phyloP scores from a whole-genome alignment of 495 filamentous ascomycete species.

The Apodospora peruviana region DNA sequence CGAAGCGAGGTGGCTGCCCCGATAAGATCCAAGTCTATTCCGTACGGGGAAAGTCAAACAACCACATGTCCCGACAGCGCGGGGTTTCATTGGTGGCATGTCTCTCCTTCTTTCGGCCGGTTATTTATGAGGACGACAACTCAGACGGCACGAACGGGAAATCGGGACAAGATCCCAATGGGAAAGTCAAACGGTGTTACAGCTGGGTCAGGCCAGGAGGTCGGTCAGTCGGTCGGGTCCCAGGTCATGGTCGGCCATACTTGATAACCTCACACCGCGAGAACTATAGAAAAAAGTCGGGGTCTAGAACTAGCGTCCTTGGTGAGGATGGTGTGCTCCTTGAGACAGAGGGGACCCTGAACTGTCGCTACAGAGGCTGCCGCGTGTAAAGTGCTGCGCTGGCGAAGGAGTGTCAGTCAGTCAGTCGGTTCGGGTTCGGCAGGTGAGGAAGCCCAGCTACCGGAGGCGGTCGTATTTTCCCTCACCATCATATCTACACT shows the following conservation, averaged over 20 bases:
- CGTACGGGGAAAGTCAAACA: too few species aligned
- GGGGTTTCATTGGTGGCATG: too few species aligned
- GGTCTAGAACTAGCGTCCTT: slow-evolving; percentile 4
- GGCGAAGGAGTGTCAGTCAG: slow-evolving; percentile 1
- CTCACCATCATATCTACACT: too few species aligned
- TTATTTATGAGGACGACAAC: too few species aligned
- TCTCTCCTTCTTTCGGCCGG: too few species aligned
- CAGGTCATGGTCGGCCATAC: background rate
- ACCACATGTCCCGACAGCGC: too few species aligned
- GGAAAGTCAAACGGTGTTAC: background rate
- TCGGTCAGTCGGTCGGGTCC: background rate
- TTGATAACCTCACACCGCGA: background rate
- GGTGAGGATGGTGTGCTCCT: slow-evolving; percentile 6
- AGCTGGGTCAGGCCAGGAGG: background rate
- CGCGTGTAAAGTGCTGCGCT: slow-evolving; percentile 5
- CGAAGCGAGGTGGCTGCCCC: too few species aligned
- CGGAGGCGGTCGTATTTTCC: background rate
- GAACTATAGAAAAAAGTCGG: background rate
- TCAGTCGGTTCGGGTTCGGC: slow-evolving; percentile 1
- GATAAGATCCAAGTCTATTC: too few species aligned
- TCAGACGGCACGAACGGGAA: too few species aligned
- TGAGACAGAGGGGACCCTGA: slow-evolving; percentile 13
- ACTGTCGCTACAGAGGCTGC: slow-evolving; percentile 9
- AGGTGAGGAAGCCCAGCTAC: background rate
- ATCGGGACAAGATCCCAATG: too few species aligned